Evolutionary conservation across 1,284 basidiomycete species (phyloP).

Genomic region (Fistulinella cinereoalba): DNA sequence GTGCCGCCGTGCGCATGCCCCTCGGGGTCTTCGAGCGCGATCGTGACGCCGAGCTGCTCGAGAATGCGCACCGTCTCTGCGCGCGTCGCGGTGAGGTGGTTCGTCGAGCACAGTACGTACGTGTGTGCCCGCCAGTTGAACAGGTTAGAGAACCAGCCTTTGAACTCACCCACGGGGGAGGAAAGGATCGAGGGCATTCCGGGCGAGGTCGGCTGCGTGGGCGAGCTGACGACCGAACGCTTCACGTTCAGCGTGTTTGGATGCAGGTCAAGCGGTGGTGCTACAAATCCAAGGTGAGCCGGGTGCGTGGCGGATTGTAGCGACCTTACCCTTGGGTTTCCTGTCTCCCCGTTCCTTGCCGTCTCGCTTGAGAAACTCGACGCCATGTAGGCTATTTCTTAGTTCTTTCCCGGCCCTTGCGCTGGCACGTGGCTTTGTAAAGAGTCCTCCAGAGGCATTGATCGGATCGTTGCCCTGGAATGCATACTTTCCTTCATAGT

Average conservation of each 20-base stretch:
- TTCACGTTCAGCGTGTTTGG: conserved; percentile 30
- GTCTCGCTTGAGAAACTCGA: conserved; percentile 35
- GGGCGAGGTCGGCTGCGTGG: conserved; percentile 26
- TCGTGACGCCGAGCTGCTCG: conserved; percentile 60
- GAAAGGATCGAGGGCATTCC: conserved; percentile 30
- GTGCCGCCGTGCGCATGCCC: conserved; percentile 8
- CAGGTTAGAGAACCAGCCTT: conserved; percentile 79
- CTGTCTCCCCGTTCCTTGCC: conserved; percentile 49
- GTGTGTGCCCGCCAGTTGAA: conserved; percentile 72
- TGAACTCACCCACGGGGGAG: conserved; percentile 67
- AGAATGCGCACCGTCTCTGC: conserved; percentile 65
- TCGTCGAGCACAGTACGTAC: conserved; percentile 67
- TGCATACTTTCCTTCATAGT: conserved; percentile 5
- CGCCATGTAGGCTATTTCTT: conserved; percentile 43
- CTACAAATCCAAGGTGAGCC: conserved; percentile 21
- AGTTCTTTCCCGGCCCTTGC: conserved; percentile 49
- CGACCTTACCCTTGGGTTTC: conserved; percentile 50
- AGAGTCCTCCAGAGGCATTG: conserved; percentile 37
- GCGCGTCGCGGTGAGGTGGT: conserved; percentile 62
- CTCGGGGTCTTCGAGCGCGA: conserved; percentile 51
- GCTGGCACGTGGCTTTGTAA: conserved; percentile 39
- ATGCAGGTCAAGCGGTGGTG: conserved; percentile 37
- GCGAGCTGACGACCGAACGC: conserved; percentile 40
- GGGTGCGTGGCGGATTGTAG: background rate
- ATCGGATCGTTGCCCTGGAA: conserved; percentile 22